Conservation (phyloP, 2,329 filamentous ascomycete genomes). For the Thielaviopsis musarum region DNA sequence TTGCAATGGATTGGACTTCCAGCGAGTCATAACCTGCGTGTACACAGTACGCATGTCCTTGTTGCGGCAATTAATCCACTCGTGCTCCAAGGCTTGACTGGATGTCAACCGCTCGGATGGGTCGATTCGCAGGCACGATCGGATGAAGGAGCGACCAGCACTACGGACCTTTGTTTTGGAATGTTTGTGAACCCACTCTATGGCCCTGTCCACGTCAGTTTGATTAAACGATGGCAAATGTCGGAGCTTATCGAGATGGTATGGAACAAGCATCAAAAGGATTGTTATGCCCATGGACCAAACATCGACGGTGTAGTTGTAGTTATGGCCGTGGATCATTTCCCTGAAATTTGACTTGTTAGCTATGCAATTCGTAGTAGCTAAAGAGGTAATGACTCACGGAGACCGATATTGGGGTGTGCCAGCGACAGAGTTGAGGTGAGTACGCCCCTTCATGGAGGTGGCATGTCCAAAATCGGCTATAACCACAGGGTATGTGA, state of each 20-base stretch:
- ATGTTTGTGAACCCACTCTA: neutral
- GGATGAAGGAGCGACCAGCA: slow-evolving; percentile 8
- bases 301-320: slow-evolving; percentile 29
- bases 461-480: slow-evolving; percentile 36
- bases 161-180: neutral
- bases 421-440: slow-evolving; percentile 29
- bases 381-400: slow-evolving; percentile 20
- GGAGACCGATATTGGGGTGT: slow-evolving; percentile 32
- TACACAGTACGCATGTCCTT: slow-evolving; percentile 5
- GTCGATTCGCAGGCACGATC: slow-evolving; percentile 2
- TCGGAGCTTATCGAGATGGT: neutral
- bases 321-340: slow-evolving; percentile 15
- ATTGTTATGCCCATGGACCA: slow-evolving; percentile 35
- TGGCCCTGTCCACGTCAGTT: neutral
- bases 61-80: slow-evolving; percentile 5
- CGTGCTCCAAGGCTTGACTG: slow-evolving; percentile 2
- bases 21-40: neutral
- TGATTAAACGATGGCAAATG: neutral
- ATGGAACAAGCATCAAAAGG: slow-evolving; percentile 19
- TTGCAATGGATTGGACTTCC: slow-evolving; percentile 1
- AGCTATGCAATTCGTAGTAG: neutral
- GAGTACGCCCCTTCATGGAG: slow-evolving; percentile 22
- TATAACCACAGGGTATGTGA: slow-evolving; percentile 29
- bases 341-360: slow-evolving; percentile 22
- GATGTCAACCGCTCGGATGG: slow-evolving; percentile 4